Evolutionary conservation across 306 rosid species (phyloP).

Genomic region (Canavalia gladiata): DNA sequence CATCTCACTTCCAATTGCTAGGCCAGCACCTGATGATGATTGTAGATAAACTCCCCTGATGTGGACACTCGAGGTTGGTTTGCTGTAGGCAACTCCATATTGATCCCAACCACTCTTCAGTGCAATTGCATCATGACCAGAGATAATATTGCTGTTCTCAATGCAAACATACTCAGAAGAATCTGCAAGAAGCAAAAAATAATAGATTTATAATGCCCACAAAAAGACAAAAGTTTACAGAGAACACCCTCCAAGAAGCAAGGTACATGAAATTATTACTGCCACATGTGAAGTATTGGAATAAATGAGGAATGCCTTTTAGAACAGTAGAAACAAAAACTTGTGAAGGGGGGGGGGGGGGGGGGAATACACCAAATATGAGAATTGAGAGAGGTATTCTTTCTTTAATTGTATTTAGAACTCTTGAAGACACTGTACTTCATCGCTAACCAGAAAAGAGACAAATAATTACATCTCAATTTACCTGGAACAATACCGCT

Average conservation of each 20-base stretch:
- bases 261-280: not conserved
- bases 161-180: constrained; percentile 70
- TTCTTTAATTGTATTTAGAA: not conserved
- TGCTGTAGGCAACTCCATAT: constrained; percentile 66
- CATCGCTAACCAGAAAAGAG: constrained; percentile 6
- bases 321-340: not conserved
- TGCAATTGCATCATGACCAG: constrained; percentile 67
- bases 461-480: constrained; percentile 16
- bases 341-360: not conserved
- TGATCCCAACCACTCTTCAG: constrained; percentile 86
- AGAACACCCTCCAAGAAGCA: not conserved
- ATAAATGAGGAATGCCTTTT: not conserved
- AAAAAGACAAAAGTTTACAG: not conserved
- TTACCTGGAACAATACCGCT: constrained; percentile 80
- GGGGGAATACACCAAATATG: not conserved
- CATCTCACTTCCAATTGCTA: constrained; percentile 76
- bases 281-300: not conserved
- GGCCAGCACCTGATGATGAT: constrained; percentile 63
- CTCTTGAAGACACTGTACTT: not conserved
- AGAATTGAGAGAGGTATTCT: not conserved
- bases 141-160: constrained; percentile 65
- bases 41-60: constrained; percentile 57
- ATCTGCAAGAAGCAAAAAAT: constrained; percentile 54
- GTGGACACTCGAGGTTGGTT: constrained; percentile 60
- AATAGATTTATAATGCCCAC: not conserved